These are phyloP conservation scores for Astrothelium subdiscretum DNA, from an alignment of 495 filamentous ascomycete species.

Conservation along the genomic window DNA sequence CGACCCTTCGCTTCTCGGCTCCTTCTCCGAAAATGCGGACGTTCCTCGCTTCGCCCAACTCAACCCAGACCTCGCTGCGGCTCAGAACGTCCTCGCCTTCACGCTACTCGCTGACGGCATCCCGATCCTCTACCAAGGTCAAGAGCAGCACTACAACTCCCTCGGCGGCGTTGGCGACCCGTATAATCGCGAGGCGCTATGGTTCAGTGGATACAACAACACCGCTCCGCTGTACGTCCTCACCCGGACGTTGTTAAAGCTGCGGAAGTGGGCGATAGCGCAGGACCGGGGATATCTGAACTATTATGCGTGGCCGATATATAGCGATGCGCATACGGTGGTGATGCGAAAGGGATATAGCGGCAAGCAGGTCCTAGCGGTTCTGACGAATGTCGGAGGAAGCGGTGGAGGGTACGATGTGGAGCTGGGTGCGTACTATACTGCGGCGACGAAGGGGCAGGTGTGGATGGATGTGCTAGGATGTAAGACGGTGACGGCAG, in stretches of 20 bases:
- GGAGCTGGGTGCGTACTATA: slow-evolving; percentile 23
- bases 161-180: slow-evolving; percentile 39
- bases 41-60: slow-evolving; percentile 41
- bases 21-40: slow-evolving; percentile 74
- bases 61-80: slow-evolving; percentile 33
- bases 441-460: slow-evolving; percentile 18
- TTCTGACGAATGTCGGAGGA: slow-evolving; percentile 47
- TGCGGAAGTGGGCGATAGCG: slow-evolving; percentile 44
- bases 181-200: slow-evolving; percentile 59
- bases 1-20: slow-evolving; percentile 54
- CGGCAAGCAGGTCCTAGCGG: slow-evolving; percentile 43
- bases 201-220: slow-evolving; percentile 54
- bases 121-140: slow-evolving; percentile 54
- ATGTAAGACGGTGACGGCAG: slow-evolving; percentile 33
- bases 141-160: slow-evolving; percentile 65
- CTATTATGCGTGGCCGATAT: slow-evolving; percentile 43
- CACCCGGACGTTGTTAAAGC: slow-evolving; percentile 44
- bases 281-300: slow-evolving; percentile 35
- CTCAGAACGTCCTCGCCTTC: slow-evolving; percentile 60
- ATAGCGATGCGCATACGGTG: slow-evolving; percentile 42
- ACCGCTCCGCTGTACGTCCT: slow-evolving; percentile 47
- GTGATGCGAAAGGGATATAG: slow-evolving; percentile 52
- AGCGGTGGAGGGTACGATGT: slow-evolving; percentile 33
- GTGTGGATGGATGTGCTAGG: slow-evolving; percentile 29
- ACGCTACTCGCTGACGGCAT: slow-evolving; percentile 58